These are phyloP conservation scores for Fusarium ramigenum DNA, from an alignment of 2,329 filamentous ascomycete species.

Conservation along the genomic window DNA sequence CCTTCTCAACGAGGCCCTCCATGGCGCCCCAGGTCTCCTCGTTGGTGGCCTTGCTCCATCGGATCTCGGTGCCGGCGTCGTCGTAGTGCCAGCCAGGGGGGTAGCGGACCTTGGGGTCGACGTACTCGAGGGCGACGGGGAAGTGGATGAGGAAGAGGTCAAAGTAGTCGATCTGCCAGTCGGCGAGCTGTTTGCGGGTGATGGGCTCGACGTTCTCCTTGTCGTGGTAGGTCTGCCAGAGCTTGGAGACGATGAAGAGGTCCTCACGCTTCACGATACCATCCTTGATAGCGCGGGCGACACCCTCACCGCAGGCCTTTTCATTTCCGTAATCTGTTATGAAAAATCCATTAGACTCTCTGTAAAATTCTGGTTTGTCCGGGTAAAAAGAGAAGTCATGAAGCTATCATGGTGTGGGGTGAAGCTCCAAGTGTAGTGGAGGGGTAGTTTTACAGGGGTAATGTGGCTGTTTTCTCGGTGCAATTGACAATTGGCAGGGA, in stretches of 20 bases:
- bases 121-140: conserved; percentile 85
- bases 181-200: conserved; percentile 77
- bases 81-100: conserved; percentile 81
- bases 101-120: conserved; percentile 81
- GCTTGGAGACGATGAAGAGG: conserved; percentile 91
- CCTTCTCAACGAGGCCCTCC: conserved; percentile 76
- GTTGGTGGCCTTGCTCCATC: conserved; percentile 74
- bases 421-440: conserved; percentile 19
- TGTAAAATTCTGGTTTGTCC: neutral
- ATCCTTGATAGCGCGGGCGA: conserved; percentile 82
- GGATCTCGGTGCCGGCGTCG: conserved; percentile 65
- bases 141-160: conserved; percentile 92
- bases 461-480: conserved; percentile 40
- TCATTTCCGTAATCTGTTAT: conserved; percentile 84
- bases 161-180: conserved; percentile 90
- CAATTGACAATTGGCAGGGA: conserved; percentile 40
- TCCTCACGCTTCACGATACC: conserved; percentile 85
- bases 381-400: conserved; percentile 20
- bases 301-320: conserved; percentile 78
- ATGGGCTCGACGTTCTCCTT: conserved; percentile 80
- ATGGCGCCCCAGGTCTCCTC: conserved; percentile 86
- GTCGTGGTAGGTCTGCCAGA: conserved; percentile 94
- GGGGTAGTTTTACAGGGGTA: conserved; percentile 38
- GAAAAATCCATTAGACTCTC: neutral
- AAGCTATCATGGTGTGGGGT: conserved; percentile 30